Base-by-base conservation (phyloP, 2,329 filamentous ascomycete species). In the Trichoderma hamatum region DNA sequence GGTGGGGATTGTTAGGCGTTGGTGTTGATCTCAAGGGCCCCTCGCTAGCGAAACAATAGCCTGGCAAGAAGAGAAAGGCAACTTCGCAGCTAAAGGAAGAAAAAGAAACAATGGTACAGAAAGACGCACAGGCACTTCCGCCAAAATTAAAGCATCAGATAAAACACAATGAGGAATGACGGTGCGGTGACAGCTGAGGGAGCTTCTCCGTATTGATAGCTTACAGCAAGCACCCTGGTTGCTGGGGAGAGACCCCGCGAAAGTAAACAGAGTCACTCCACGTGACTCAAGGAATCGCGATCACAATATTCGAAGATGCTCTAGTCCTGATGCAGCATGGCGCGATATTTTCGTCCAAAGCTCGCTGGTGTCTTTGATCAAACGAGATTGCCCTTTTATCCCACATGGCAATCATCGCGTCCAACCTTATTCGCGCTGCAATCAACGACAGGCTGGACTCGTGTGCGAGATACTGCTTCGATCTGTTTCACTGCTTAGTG, bases 161-260 rank as follows among this genome's bases (percentile, higher is more conserved):
- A 73, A 69, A 73, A 72, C 74, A 71, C 71, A 73, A 75, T 74
- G 65, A 73, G 74, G 61, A 66, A 39, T 55, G 51, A 26, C n/a
- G 54, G 61, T 63, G 61, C 54, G 67, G 61, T 65, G 28, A 60
- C 60, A 56, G 32, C 39, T 63, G 68, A 68, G 56, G 69, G 70
- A 65, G 67, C 66, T 68, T 71, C 72, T 58, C 69, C 39, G 70
- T 71, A 62, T 71, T 72, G 67, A 71, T 71, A 72, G 74, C 39
- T 60, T 67, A 69, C 69, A 68, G 63, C 63, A 58, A 68, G 63
- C 63, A 58, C 62, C 72, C 61, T 68, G 69, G 76, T 78, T 78
- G 76, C 76, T 71, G 70, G 75, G 75, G 72, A 70, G 60, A 66
- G 51, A 69, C 69, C 69, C 69, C 69, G 63, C 67, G 54, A 43